Base-by-base conservation (phyloP, 75 land plant genomes). In the Gnetum montanum region DNA sequence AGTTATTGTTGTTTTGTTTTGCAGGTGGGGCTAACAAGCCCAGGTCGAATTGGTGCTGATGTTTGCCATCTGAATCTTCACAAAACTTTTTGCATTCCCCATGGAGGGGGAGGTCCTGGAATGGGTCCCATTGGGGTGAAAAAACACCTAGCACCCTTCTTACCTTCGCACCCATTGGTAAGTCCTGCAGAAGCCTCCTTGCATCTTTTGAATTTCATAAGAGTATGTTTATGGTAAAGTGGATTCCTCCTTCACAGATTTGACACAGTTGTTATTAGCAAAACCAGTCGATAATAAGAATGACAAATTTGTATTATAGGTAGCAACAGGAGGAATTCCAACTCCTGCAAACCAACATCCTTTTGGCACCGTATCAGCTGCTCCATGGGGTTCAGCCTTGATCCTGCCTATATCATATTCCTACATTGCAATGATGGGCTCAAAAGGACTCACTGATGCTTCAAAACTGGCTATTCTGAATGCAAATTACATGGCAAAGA, bases 101-200 rank as follows among this genome's bases (percentile, higher is more conserved):
- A 95, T 61, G 99, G 99, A 60, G 99, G 99, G 57, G 99, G 99
- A 36, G 99, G 99, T 40, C 99, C 99, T 61, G 99, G 99, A 19
- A 95, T 95, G 99, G 99, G 99, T 10, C 99, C 99, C 3, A 95
- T 95, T 64, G 96, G 97, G 47, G 99, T 95, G 61, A 95, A 95
- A 81, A 95, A 95, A 57, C 99, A 95, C 67, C 58, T 95, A 54
- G 96, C 99, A 38, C 92, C 99, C 40, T 95, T 86, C 62, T 61
- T 95, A 63, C 99, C 99, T 33, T 95, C 99, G 27, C 99, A 95
- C 66, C 99, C 99, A 30, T 96, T 95, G 88, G 99, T 95, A 78
- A 46, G 80, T 62, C 13, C 0, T 44, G n/a, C n/a, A n/a, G n/a
- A n/a, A 34, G 19, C 57, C 8, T n/a, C n/a, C n/a, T n/a, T n/a